Conservation (phyloP, 2,329 filamentous ascomycete genomes). For the Fusarium vanettenii region DNA sequence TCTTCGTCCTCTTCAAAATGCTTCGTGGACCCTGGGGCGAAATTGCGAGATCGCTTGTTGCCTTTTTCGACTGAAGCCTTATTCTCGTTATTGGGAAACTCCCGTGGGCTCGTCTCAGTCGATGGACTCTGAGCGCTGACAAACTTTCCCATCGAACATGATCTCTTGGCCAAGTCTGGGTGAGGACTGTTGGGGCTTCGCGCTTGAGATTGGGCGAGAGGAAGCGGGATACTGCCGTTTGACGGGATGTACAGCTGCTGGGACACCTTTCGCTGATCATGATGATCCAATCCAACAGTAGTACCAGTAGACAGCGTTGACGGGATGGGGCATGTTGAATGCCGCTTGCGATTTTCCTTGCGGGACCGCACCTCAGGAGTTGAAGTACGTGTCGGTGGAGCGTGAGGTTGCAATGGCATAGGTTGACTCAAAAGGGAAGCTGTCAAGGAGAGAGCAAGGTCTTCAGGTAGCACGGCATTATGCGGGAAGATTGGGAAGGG, state of each 20-base stretch:
- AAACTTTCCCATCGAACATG: conserved; percentile 10
- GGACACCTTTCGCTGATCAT: conserved; percentile 55
- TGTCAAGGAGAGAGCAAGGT: conserved; percentile 57
- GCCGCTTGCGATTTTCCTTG: conserved; percentile 55
- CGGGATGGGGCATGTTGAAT: conserved; percentile 10
- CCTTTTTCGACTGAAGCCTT: conserved; percentile 47
- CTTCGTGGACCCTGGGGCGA: conserved; percentile 49
- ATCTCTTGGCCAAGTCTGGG: conserved; percentile 17
- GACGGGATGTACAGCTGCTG: conserved; percentile 51
- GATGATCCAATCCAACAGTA: conserved; percentile 35
- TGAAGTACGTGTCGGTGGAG: conserved; percentile 45
- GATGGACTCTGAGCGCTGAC: conserved; percentile 5
- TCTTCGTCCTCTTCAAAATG: conserved; percentile 62
- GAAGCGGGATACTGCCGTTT: conserved; percentile 28
- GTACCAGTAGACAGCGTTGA: conserved; percentile 30
- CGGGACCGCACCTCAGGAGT: conserved; percentile 55
- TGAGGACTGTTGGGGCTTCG: conserved; percentile 24
- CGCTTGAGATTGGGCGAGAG: conserved; percentile 20
- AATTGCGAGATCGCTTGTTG: conserved; percentile 59
- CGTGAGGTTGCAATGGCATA: conserved; percentile 50
- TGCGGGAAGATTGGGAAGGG: conserved; percentile 36
- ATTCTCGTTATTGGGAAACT: conserved; percentile 15
- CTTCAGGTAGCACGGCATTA: conserved; percentile 39
- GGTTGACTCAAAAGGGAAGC: conserved; percentile 63
- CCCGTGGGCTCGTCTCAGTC: conserved; percentile 15